Percentiles rank a stretch among this genome's conserved stretches.
phyloP scores from a whole-genome alignment of 2,329 filamentous ascomycete genomes.

The Fusarium pseudocircinatum region DNA sequence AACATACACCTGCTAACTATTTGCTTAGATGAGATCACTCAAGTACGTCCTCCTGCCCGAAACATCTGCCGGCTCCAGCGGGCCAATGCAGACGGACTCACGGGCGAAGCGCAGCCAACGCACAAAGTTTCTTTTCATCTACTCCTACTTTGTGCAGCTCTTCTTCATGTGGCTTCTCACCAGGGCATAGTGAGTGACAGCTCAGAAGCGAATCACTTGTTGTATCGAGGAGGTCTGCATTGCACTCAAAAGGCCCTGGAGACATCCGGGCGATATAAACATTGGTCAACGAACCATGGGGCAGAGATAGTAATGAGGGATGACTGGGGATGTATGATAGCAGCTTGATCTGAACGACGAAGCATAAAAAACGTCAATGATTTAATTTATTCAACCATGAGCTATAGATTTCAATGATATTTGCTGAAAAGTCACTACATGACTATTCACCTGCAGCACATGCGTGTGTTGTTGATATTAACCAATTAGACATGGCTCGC shows the following conservation, averaged over 20 bases:
- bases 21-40: conserved; percentile 81
- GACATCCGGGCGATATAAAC: not conserved
- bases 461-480: not conserved
- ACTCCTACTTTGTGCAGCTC: conserved; percentile 94
- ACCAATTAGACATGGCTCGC: conserved; percentile 6
- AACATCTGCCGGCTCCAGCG: conserved; percentile 71
- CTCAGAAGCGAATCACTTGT: conserved; percentile 1
- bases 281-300: not conserved
- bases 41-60: conserved; percentile 96
- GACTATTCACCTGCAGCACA: not conserved
- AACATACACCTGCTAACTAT: conserved; percentile 21
- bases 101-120: conserved; percentile 86
- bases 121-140: conserved; percentile 92
- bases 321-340: conserved; percentile 29
- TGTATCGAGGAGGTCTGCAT: not conserved
- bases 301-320: conserved; percentile 23
- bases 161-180: conserved; percentile 88
- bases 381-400: not conserved
- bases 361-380: conserved; percentile 20
- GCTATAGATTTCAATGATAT: not conserved
- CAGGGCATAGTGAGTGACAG: conserved; percentile 48
- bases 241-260: not conserved
- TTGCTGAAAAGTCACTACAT: not conserved
- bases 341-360: conserved; percentile 14
- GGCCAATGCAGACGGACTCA: conserved; percentile 76